Base-by-base conservation (phyloP, 2,329 filamentous ascomycete genomes). In the Sclerotinia trifoliorum region DNA sequence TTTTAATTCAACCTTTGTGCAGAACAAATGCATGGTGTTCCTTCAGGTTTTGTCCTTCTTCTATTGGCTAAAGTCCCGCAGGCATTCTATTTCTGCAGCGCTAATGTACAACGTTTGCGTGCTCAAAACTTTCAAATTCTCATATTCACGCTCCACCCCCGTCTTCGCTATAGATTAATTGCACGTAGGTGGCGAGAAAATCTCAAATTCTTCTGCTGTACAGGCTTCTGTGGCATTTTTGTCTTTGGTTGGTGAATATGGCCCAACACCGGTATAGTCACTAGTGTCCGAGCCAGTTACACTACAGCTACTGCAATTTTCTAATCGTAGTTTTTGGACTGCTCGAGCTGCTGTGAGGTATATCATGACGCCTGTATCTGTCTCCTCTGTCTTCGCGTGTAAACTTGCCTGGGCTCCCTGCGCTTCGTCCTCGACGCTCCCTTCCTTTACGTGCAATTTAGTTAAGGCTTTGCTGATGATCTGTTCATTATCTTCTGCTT, bases 1-100 rank as follows among this genome's bases (percentile, higher is more conserved):
- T 57, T 66, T 57, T 57, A 65, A 62, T 62, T 62, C 58, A 62
- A 19, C 24, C 15, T 49, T 29, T 39, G 46, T 51, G 58, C 46
- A 62, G 58, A 51, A 39, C 46, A 19, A 17, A 51, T 62, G 21
- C 46, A 19, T 51, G 44, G n/a, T 35, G 44, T 39, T 19, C 19
- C 10, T 24, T 51, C n/a, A 29, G 21, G 29, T 35, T 15, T n/a
- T 44, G 1, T 21, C 21, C 15, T 26, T 13, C 3, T 5, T 8
- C 54, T 52, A 8, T 42, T 42, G 19, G 48, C 48, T 64, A 64
- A 64, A 55, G 32, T 44, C 48, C 2, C 17, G 61, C 48, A 64
- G 42, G 61, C 32, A 42, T 39, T 39, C 35, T 64, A 64, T 44
- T 21, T 21, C 15, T 29, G 29, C 49, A 39, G 44, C 21, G 13